phyloP scores from a whole-genome alignment of 1,284 basidiomycete species.

The Cryptococcus wingfieldii region DNA sequence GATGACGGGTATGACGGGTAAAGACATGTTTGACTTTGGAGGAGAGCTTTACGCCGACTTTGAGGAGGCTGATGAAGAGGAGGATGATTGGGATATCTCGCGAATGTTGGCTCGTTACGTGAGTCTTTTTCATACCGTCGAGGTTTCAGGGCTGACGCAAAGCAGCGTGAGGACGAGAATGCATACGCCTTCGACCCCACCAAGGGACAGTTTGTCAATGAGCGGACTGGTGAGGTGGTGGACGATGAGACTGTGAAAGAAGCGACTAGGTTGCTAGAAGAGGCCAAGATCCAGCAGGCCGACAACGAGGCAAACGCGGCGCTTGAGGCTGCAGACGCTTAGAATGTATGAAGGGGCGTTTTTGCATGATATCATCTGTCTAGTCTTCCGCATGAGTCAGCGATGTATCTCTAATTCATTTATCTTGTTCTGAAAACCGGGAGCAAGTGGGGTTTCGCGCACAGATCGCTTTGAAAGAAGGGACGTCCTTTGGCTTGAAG shows the following conservation, averaged over 20 bases:
- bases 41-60: conserved; percentile 90
- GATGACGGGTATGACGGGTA: conserved; percentile 86
- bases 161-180: conserved; percentile 62
- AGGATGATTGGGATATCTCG: conserved; percentile 49
- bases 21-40: conserved; percentile 96
- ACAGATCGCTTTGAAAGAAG: too few species aligned
- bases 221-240: neutral
- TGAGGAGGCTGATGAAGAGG: conserved; percentile 55
- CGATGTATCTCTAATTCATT: neutral
- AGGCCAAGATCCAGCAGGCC: conserved; percentile 8
- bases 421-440: neutral
- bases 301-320: neutral
- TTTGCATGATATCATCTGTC: conserved; percentile 1
- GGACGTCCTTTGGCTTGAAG: neutral
- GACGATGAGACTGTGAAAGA: conserved; percentile 14
- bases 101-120: conserved; percentile 45
- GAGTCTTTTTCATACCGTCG: conserved; percentile 51
- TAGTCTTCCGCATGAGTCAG: neutral
- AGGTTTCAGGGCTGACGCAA: conserved; percentile 14
- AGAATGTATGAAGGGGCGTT: neutral
- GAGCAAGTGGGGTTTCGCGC: too few species aligned
- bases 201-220: neutral
- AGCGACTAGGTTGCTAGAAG: conserved; percentile 13
- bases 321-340: too few species aligned
- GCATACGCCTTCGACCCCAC: conserved; percentile 30